Evolutionary conservation across 192 early-diverging fungal species (phyloP).

Genomic region (Gigaspora rosea): DNA sequence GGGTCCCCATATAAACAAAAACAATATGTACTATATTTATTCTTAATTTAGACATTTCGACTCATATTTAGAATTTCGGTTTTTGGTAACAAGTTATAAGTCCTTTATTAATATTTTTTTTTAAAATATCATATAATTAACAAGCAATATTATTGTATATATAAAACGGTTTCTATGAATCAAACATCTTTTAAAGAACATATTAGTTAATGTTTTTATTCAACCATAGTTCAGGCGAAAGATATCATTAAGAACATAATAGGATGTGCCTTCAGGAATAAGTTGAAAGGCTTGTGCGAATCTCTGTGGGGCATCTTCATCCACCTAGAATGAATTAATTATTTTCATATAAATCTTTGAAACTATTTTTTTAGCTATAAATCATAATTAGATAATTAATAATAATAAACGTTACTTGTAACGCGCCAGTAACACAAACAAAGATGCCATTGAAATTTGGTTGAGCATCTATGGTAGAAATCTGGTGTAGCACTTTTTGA

Average conservation of each 20-base stretch:
- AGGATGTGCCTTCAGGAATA: slow-evolving; percentile 65
- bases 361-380: neutral
- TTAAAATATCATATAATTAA: too few species aligned
- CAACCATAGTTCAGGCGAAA: slow-evolving; percentile 78
- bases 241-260: slow-evolving; percentile 85
- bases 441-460: slow-evolving; percentile 63
- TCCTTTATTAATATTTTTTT: too few species aligned
- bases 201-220: slow-evolving; percentile 10
- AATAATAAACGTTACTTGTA: slow-evolving; percentile 52
- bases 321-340: slow-evolving; percentile 52
- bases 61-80: too few species aligned
- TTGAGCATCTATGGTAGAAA: slow-evolving; percentile 83
- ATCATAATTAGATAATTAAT: neutral
- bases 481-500: slow-evolving; percentile 67
- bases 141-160: too few species aligned
- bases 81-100: too few species aligned
- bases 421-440: slow-evolving; percentile 83
- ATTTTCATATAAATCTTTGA: neutral
- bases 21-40: too few species aligned
- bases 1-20: too few species aligned
- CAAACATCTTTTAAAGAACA: too few species aligned
- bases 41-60: too few species aligned
- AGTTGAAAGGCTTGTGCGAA: slow-evolving; percentile 89
- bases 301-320: slow-evolving; percentile 78
- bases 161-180: too few species aligned